Evolutionary conservation across 805 yeast species (phyloP), one percentile per base, ranked within the genome.

Genomic region (Suhomyces sp.): DNA sequence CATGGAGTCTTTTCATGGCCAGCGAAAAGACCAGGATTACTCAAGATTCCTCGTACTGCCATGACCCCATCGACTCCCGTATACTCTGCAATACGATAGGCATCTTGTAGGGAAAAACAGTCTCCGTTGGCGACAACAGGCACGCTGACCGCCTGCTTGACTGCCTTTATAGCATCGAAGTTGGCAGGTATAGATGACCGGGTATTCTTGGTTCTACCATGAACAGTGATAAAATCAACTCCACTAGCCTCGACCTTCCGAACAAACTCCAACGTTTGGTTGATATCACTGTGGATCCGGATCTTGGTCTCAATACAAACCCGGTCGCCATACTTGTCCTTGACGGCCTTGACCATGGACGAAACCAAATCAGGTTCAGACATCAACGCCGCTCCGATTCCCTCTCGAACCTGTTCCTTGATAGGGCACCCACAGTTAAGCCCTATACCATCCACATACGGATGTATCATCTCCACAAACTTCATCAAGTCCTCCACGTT

Each of bases 101-200:
- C 81, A 54, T 88, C 96, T 12, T 68, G 63, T 16, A 79, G 60
- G 0, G 74, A 54, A 51, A 83, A 83, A 51, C 95, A 90, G 59
- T 93, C 98, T n/a, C 98, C 98, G 53, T 93, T 93, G 2, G 98
- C 96, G n/a, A 93, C 83, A 1, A 93, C 88, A 0, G 97, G 98
- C 0, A 83, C 78, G 3, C 47, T 53, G 0, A 70, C 70, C n/a
- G 67, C 60, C 14, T 73, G 72, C 40, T 79, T 77, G 11, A 93
- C 72, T 7, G 62, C 58, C 49, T 74, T 77, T 25, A 93, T 90
- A 11, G 95, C 96, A 17, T 84, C 93, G 27, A 82, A 72, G 56
- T 90, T 76, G 3, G 83, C 95, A 1, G 96, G 93, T 20, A 75
- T 74, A 0, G 95, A 81, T 3, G 95, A 84, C 43, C 98, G 68